phyloP scores from a whole-genome alignment of 495 filamentous ascomycete genomes.

The Extremus antarcticus region DNA sequence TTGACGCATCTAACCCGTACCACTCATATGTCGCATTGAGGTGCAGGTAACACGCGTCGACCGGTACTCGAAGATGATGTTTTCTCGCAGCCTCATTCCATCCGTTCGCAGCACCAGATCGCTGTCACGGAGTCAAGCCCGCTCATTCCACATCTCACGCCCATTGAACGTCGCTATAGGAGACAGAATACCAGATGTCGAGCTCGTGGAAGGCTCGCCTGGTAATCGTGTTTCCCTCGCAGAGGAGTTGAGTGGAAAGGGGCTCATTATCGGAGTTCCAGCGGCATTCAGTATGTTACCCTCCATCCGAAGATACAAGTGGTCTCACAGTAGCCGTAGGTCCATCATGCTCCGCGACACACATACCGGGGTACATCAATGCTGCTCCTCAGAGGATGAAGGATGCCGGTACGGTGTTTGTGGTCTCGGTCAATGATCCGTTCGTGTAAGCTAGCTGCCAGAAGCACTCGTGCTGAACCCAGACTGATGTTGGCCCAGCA shows the following conservation, averaged over 20 bases:
- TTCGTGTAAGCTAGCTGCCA: slow-evolving; percentile 66
- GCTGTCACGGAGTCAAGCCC: neutral
- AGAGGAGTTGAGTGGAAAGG: slow-evolving; percentile 59
- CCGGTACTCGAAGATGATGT: no score
- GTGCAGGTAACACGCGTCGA: no score
- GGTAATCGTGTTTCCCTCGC: slow-evolving; percentile 82
- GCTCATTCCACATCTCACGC: slow-evolving; percentile 44
- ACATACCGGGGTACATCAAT: slow-evolving; percentile 81
- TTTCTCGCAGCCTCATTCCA: neutral
- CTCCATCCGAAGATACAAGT: no score
- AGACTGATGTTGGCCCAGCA: slow-evolving; percentile 38
- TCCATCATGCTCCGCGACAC: slow-evolving; percentile 61
- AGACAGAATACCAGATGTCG: slow-evolving; percentile 50
- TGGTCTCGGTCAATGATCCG: slow-evolving; percentile 86
- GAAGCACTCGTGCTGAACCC: neutral
- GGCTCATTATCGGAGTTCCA: slow-evolving; percentile 79
- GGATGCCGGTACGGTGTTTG: slow-evolving; percentile 68
- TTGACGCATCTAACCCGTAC: no score
- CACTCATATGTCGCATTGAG: no score
- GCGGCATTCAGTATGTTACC: slow-evolving; percentile 77
- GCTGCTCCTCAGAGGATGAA: slow-evolving; percentile 59
- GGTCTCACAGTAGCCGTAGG: no score
- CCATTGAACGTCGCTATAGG: slow-evolving; percentile 44
- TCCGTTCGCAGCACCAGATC: neutral
- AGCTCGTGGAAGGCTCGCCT: slow-evolving; percentile 52